Base-by-base conservation (phyloP, 139 green algal genomes). In the Asterochloris sp. region DNA sequence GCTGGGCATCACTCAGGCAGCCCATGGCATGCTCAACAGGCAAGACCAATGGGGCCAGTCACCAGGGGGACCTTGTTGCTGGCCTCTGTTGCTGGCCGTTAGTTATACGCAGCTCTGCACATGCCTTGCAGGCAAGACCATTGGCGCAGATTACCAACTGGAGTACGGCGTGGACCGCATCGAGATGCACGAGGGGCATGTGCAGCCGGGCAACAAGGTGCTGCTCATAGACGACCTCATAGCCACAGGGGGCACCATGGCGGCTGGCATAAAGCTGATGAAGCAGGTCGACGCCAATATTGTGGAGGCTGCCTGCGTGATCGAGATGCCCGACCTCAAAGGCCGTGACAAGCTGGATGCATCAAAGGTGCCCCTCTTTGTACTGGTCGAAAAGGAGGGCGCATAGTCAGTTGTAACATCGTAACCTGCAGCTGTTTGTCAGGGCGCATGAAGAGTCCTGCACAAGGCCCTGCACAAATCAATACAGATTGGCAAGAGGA, bases 191-290 rank as follows among this genome's bases (percentile, higher is more conserved):
- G 87, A 90, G 28, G 97, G 92, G 0, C 89, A 93, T 12, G 87
- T 99, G n/a, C 83, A 92, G 77, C 74, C 83, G 0, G 95, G 94
- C 0, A 93, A 99, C 78, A 85, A 90, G 0, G 95, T 99, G 13
- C 62, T 99, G 73, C 87, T 99, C 78, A 87, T 99, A 8, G 97
- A 99, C 79, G 97, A 99, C 87, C 88, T 99, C 11, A 96, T 99
- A 68, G 97, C 97, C 62, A 99, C 97, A 21, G 97, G 97, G 17
- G 97, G 97, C 26, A 99, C 97, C 0, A 86, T 99, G n/a, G 89
- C 84, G 62, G 94, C 92, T 29, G 95, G 93, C 28, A 87, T 95
- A 69, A 91, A 94, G 66, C 89, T 98, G 10, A 88, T 98, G 68
- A 82, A 92, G 91, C 82, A 95, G 91, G 94, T 93, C 8, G 91